Percentiles rank a stretch among this genome's conserved stretches.
These are phyloP conservation scores for Sporothrix brunneoviolacea DNA, from an alignment of 2,329 filamentous ascomycete species.

Conservation along the genomic window DNA sequence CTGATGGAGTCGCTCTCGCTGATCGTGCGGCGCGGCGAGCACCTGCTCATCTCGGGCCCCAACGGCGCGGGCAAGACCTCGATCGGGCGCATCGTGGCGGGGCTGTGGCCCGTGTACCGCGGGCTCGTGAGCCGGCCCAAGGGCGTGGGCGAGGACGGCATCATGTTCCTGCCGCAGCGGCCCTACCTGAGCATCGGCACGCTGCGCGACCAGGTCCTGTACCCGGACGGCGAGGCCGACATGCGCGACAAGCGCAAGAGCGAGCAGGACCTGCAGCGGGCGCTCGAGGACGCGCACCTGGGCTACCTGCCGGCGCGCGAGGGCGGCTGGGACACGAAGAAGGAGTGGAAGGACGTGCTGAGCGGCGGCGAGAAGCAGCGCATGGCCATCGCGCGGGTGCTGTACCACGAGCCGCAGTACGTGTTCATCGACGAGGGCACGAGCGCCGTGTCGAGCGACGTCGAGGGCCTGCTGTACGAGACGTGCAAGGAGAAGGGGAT, in stretches of 20 bases:
- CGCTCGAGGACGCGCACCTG: conserved; percentile 76
- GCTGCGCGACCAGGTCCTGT: conserved; percentile 93
- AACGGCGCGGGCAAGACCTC: conserved; percentile 93
- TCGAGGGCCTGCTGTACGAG: conserved; percentile 90
- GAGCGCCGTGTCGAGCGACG: conserved; percentile 86
- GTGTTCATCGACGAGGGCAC: conserved; percentile 95
- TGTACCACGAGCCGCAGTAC: conserved; percentile 93
- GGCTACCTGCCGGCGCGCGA: conserved; percentile 88
- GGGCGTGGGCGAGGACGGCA: conserved; percentile 72
- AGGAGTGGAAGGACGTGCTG: conserved; percentile 98
- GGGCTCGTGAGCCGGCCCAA: conserved; percentile 86
- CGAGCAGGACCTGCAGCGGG: conserved; percentile 69
- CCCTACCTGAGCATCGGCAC: conserved; percentile 91
- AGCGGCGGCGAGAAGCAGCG: conserved; percentile 96
- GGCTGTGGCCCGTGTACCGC: conserved; percentile 92
- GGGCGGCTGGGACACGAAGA: conserved; percentile 92
- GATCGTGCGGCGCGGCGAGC: conserved; percentile 83
- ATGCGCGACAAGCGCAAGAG: conserved; percentile 76
- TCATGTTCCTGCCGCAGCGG: conserved; percentile 96
- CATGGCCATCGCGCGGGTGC: conserved; percentile 79
- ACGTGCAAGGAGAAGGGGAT: conserved; percentile 88
- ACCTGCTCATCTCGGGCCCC: conserved; percentile 87
- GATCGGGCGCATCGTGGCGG: conserved; percentile 79
- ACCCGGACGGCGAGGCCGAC: conserved; percentile 88
- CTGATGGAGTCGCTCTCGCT: conserved; percentile 83